These are phyloP conservation scores for Camellia japonica DNA, from an alignment of 148 eudicot species.

Conservation along the genomic window DNA sequence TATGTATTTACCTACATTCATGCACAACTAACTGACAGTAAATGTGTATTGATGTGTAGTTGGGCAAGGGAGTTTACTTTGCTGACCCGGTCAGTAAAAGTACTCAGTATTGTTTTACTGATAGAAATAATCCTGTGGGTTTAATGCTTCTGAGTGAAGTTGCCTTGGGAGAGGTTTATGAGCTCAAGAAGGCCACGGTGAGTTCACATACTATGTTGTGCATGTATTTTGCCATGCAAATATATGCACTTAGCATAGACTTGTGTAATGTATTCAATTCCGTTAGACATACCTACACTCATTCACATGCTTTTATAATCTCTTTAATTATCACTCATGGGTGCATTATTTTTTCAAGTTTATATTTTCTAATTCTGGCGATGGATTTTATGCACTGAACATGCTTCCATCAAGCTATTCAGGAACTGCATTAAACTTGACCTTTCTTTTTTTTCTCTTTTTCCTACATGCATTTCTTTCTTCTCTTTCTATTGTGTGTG, in stretches of 20 bases:
- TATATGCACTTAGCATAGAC: neutral
- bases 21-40: neutral
- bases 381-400: neutral
- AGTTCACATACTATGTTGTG: slow-evolving; percentile 14
- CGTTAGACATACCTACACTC: no score
- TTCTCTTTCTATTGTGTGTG: neutral
- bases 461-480: neutral
- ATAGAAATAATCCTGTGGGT: slow-evolving; percentile 83
- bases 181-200: slow-evolving; percentile 80
- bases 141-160: slow-evolving; percentile 97
- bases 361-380: neutral
- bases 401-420: neutral
- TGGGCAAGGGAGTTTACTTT: slow-evolving; percentile 97
- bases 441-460: neutral
- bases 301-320: neutral
- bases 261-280: no score
- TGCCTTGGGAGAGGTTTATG: slow-evolving; percentile 84
- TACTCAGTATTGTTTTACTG: slow-evolving; percentile 94
- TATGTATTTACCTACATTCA: neutral
- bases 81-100: slow-evolving; percentile 99
- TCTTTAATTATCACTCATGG: neutral
- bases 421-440: neutral
- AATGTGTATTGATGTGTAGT: slow-evolving; percentile 42
- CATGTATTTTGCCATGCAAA: neutral
- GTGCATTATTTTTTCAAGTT: neutral